Percentiles rank a stretch among this genome's conserved stretches.
Conservation (phyloP, 371 early-diverging fungal species). For the Mortierella sp. region DNA sequence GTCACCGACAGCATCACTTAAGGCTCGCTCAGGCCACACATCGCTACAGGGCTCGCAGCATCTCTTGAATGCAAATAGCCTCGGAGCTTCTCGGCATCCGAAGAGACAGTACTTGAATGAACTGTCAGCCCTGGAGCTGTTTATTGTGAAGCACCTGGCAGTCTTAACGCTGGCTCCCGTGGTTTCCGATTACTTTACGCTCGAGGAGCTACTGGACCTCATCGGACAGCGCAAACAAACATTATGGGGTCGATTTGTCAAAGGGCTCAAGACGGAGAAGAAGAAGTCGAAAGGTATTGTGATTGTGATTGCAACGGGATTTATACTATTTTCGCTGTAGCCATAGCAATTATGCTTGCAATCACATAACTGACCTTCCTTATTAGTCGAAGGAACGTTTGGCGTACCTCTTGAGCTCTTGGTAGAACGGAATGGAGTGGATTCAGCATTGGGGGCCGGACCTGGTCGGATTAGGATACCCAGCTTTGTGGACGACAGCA, state of each 20-base stretch:
- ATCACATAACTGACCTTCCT: neutral
- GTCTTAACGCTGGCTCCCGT: slow-evolving; percentile 80
- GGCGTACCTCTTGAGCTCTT: slow-evolving; percentile 91
- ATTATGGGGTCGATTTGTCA: slow-evolving; percentile 81
- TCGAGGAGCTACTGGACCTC: slow-evolving; percentile 79
- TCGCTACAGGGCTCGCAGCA: slow-evolving; percentile 31
- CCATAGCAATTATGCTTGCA: neutral
- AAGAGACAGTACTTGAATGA: slow-evolving; percentile 81
- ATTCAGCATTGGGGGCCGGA: slow-evolving; percentile 83
- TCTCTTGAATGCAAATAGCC: neutral
- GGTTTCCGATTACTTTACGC: slow-evolving; percentile 69
- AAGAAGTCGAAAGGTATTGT: slow-evolving; percentile 75
- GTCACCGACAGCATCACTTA: slow-evolving; percentile 18
- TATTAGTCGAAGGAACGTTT: slow-evolving; percentile 79
- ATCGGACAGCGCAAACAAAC: slow-evolving; percentile 78
- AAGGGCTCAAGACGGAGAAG: slow-evolving; percentile 68
- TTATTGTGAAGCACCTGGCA: slow-evolving; percentile 89
- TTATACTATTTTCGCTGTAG: no score
- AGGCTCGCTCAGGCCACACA: slow-evolving; percentile 14
- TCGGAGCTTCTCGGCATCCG: slow-evolving; percentile 29
- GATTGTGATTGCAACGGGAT: neutral
- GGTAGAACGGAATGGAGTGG: slow-evolving; percentile 86
- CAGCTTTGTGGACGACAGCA: slow-evolving; percentile 84
- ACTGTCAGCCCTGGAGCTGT: slow-evolving; percentile 82
- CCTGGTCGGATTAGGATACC: slow-evolving; percentile 87